phyloP scores from a whole-genome alignment of 495 filamentous ascomycete genomes.

The Glonium stellatum region DNA sequence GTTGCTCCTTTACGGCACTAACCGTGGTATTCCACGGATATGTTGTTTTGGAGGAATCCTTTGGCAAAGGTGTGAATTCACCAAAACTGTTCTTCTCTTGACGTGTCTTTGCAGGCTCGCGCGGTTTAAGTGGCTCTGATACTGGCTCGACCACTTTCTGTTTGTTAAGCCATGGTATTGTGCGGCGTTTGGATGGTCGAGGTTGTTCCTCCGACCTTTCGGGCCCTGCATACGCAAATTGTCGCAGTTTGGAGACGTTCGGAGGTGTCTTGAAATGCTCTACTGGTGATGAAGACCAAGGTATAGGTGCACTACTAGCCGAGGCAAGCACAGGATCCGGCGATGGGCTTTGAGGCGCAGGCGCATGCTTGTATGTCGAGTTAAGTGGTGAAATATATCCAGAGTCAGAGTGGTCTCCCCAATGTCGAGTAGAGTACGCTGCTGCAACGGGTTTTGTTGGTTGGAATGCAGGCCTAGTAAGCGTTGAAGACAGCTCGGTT shows the following conservation, averaged over 20 bases:
- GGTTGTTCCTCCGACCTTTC: slow-evolving; percentile 1
- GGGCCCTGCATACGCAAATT: slow-evolving; percentile 6
- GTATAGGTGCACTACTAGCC: slow-evolving; percentile 49
- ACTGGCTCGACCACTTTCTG: slow-evolving; percentile 29
- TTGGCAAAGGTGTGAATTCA: slow-evolving; percentile 36
- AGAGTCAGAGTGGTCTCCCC: slow-evolving; percentile 6
- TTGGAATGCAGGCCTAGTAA: slow-evolving; percentile 4
- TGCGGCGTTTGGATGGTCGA: slow-evolving; percentile 45
- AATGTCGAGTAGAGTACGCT: neutral
- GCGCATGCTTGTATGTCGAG: slow-evolving; percentile 28
- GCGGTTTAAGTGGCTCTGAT: slow-evolving; percentile 18
- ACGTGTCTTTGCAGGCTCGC: slow-evolving; percentile 30
- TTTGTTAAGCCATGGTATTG: slow-evolving; percentile 47
- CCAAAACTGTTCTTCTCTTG: slow-evolving; percentile 21
- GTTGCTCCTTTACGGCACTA: slow-evolving; percentile 74
- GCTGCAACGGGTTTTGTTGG: neutral
- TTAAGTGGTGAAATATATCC: slow-evolving; percentile 19
- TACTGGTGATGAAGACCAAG: slow-evolving; percentile 59
- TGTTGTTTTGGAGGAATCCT: slow-evolving; percentile 35
- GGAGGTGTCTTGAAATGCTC: slow-evolving; percentile 43
- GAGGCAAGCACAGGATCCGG: slow-evolving; percentile 18
- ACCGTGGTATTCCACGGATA: slow-evolving; percentile 73
- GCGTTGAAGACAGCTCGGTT: slow-evolving; percentile 1
- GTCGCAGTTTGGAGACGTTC: slow-evolving; percentile 1
- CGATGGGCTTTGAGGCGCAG: slow-evolving; percentile 30